phyloP scores from a whole-genome alignment of 2,329 filamentous ascomycete genomes.

The Fusarium begoniae region DNA sequence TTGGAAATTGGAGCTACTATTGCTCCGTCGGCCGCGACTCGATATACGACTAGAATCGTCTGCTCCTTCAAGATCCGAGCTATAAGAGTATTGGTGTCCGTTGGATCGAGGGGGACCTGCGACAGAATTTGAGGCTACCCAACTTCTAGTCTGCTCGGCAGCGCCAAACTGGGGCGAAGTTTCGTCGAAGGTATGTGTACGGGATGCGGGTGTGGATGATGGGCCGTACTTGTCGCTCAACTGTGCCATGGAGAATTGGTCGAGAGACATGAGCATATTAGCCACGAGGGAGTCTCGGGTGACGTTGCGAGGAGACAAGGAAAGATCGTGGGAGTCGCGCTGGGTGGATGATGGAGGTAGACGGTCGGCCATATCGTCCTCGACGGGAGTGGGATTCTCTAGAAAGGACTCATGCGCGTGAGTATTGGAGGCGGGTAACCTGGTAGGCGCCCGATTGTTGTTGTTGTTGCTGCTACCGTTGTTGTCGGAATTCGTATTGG shows the following conservation, averaged over 20 bases:
- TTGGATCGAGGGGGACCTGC: slow-evolving; percentile 38
- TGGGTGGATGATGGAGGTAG: slow-evolving; percentile 42
- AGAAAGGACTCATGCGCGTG: slow-evolving; percentile 44
- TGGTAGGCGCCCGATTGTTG: slow-evolving; percentile 38
- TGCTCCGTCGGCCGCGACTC: slow-evolving; percentile 75
- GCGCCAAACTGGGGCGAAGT: slow-evolving; percentile 38
- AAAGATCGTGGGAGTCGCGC: slow-evolving; percentile 85
- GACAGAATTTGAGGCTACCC: slow-evolving; percentile 41
- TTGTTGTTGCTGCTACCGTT: slow-evolving; percentile 36
- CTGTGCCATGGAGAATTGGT: slow-evolving; percentile 75
- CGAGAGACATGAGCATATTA: slow-evolving; percentile 94
- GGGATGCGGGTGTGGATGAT: slow-evolving; percentile 28
- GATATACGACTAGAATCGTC: slow-evolving; percentile 65
- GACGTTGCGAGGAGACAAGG: slow-evolving; percentile 77
- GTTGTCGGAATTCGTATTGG: slow-evolving; percentile 18
- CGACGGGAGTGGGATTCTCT: slow-evolving; percentile 44
- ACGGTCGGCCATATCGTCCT: slow-evolving; percentile 43
- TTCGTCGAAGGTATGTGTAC: slow-evolving; percentile 43
- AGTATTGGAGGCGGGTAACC: slow-evolving; percentile 31
- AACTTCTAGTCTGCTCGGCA: slow-evolving; percentile 48
- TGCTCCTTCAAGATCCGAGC: slow-evolving; percentile 66
- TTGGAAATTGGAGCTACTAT: slow-evolving; percentile 80
- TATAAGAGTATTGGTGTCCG: slow-evolving; percentile 62
- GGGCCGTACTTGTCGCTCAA: slow-evolving; percentile 39
- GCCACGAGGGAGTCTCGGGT: slow-evolving; percentile 92